phyloP scores from a whole-genome alignment of 371 early-diverging fungal species.

The Actinomucor elegans region DNA sequence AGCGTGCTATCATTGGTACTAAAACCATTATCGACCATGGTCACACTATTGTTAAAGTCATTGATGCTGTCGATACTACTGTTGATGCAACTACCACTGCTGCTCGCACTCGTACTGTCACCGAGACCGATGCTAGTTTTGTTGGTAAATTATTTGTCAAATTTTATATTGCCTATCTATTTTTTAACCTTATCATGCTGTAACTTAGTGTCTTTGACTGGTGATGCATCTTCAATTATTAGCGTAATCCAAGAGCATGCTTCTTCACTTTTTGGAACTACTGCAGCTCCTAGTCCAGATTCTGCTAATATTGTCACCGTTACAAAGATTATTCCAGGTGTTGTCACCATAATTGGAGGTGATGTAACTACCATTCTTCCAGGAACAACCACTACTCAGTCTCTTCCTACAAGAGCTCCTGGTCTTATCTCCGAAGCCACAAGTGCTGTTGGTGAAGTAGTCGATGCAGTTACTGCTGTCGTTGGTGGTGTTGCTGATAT shows the following conservation, averaged over 20 bases:
- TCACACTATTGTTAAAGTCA: not conserved
- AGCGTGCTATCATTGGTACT: constrained; percentile 6
- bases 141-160: constrained; percentile 4
- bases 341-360: no score
- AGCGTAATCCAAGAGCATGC: not conserved
- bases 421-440: no score
- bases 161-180: not conserved
- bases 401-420: no score
- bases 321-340: no score
- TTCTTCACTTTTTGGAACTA: not conserved
- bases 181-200: no score
- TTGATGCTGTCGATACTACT: not conserved
- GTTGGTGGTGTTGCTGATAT: no score
- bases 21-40: constrained; percentile 1
- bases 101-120: not conserved
- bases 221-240: not conserved
- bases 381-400: no score
- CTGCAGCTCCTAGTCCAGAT: no score
- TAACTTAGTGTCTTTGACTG: not conserved
- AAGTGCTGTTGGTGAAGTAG: no score
- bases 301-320: no score
- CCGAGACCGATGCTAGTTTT: not conserved
- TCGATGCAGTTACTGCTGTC: no score
- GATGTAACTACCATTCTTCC: no score
- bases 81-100: not conserved